Percentiles rank a stretch among this genome's conserved stretches.
Conservation (phyloP, 768 basidiomycete species). For the Psilocybe subaeruginosa region DNA sequence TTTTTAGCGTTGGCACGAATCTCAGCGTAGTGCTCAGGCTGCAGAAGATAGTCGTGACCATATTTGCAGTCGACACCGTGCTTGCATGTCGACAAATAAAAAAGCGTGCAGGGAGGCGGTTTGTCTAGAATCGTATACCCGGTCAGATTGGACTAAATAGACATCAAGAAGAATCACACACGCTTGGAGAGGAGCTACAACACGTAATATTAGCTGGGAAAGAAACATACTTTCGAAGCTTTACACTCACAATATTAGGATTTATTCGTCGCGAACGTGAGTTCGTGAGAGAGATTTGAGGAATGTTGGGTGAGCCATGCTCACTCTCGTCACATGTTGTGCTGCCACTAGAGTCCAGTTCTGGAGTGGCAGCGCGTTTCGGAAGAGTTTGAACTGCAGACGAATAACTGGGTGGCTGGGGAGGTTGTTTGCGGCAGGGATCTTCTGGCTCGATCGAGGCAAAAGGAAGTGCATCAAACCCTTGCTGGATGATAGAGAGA, state of each 20-base stretch:
- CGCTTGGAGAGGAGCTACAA: conserved; percentile 62
- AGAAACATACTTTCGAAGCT: conserved; percentile 12
- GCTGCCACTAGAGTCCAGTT: conserved; percentile 45
- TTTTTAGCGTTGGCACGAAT: conserved; percentile 61
- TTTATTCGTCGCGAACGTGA: conserved; percentile 47
- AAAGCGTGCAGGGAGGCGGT: conserved; percentile 69
- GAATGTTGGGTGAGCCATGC: conserved; percentile 29
- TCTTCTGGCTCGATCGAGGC: conserved; percentile 25
- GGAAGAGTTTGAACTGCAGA: conserved; percentile 37
- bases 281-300: conserved; percentile 31
- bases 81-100: conserved; percentile 65
- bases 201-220: conserved; percentile 22
- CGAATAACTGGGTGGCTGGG: conserved; percentile 42
- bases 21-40: conserved; percentile 54
- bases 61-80: conserved; percentile 62
- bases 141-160: conserved; percentile 17
- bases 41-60: conserved; percentile 62
- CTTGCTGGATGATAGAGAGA: conserved; percentile 20
- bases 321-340: conserved; percentile 50
- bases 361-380: conserved; percentile 34
- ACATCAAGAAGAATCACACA: conserved; percentile 34
- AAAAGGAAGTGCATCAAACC: conserved; percentile 29
- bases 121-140: conserved; percentile 41
- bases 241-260: conserved; percentile 50
- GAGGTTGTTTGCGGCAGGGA: conserved; percentile 20